These are phyloP conservation scores for Paratinospora sagittata DNA, from an alignment of 164 flowering plant species.

Conservation along the genomic window DNA sequence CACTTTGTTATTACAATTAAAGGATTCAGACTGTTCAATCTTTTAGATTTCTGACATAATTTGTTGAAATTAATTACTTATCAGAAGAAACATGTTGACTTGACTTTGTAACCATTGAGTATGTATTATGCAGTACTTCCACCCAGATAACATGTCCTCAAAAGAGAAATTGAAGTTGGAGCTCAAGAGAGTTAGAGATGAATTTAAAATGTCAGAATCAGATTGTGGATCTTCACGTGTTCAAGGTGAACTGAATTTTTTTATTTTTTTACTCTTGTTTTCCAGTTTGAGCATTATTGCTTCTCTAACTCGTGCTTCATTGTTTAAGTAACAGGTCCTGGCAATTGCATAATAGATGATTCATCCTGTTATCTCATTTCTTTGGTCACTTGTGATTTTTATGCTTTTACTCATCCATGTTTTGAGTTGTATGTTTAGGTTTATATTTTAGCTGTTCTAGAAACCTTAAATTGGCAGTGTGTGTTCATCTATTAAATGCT, in stretches of 20 bases:
- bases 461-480: not conserved
- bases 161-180: slow-evolving; percentile 78
- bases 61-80: not conserved
- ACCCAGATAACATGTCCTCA: slow-evolving; percentile 92
- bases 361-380: not conserved
- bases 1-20: too few species aligned
- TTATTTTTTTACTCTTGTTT: not conserved
- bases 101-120: not conserved
- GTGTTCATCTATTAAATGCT: not conserved
- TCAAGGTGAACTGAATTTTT: slow-evolving; percentile 47
- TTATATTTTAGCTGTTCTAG: not conserved
- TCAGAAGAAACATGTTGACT: not conserved
- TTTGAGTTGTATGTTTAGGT: not conserved
- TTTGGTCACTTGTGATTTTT: not conserved
- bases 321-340: not conserved
- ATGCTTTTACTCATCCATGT: not conserved
- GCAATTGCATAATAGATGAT: not conserved
- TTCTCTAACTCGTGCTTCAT: not conserved
- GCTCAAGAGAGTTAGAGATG: slow-evolving; percentile 72
- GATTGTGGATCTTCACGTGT: slow-evolving; percentile 97
- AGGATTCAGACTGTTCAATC: not conserved
- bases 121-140: slow-evolving; percentile 64
- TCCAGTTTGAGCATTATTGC: not conserved
- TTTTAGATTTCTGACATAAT: not conserved
- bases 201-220: slow-evolving; percentile 90